Base-by-base conservation (phyloP, 2,329 filamentous ascomycete genomes). In the Oidium heveae region DNA sequence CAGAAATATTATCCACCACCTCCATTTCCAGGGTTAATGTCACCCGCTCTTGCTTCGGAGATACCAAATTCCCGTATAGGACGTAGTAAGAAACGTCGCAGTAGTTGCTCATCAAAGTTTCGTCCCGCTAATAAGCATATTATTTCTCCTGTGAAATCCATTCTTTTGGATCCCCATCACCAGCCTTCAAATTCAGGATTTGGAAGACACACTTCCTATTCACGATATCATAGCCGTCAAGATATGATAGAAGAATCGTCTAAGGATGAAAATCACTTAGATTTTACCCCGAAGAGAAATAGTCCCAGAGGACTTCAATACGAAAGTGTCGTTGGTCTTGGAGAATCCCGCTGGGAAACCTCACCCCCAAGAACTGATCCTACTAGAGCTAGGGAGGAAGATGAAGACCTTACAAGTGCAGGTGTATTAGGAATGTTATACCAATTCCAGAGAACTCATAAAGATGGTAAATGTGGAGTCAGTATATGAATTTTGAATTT, bases 1-100 rank as follows among this genome's bases (percentile, higher is more conserved):
- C 72, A 72, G 55, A 73, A 74, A 44, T 88, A 89, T 65, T 77
- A 88, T 57, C 83, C 82, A 24, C 84, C 85, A 1, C 84, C 85
- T 5, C 70, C 76, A 0, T 85, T 89, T 63, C 82, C 86, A 0
- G 80, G 79, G 2, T 70, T 86, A 9, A 79, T 77, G 64, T 83
- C 76, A 36, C 79, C 75, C 22, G 76, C 70, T 2, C 66, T 76
- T 54, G 75, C 70, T 13, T 70, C 72, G 22, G 77, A 80, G 44
- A 70, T 78, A 69, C 71, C 74, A 37, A 64, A 65, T 33, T 77
- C 76, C 0, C 70, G 71, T 54, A 64, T 72, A 63, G 66, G 68
- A 56, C 62, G 71, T 61, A 67, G 68, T 56, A 70, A 77, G 55
- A 57, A 58, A 51, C 69, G 69, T 58, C 65, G 66, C 39, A 68